Evolutionary conservation across 345 rosid genomes (phyloP).

Genomic region (Populus simonii): DNA sequence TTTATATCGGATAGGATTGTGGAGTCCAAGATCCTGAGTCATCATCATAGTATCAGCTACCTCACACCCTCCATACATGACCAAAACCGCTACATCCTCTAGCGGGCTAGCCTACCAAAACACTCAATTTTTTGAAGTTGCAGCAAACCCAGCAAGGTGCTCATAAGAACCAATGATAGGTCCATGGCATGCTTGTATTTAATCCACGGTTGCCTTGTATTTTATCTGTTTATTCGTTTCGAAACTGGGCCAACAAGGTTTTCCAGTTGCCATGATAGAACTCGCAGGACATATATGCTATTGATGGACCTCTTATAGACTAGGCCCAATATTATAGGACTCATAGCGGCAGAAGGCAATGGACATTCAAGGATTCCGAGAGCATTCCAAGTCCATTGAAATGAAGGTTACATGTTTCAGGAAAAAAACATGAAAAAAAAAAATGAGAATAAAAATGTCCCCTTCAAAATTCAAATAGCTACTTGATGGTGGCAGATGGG

Average conservation of each 20-base stretch:
- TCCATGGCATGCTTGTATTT: too few relatives aligned
- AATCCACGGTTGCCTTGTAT: too few relatives aligned
- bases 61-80: too few relatives aligned
- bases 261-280: background rate
- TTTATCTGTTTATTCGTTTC: background rate
- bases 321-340: background rate
- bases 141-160: too few relatives aligned
- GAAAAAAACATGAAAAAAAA: too few relatives aligned
- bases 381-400: background rate
- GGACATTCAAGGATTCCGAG: background rate
- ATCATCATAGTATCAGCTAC: too few relatives aligned
- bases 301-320: background rate
- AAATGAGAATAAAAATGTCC: background rate
- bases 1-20: too few relatives aligned
- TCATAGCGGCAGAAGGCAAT: background rate
- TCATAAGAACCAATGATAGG: too few relatives aligned
- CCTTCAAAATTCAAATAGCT: background rate
- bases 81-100: too few relatives aligned
- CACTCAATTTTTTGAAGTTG: too few relatives aligned
- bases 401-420: background rate
- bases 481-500: background rate
- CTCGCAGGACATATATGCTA: background rate
- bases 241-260: background rate
- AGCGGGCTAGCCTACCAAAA: too few relatives aligned
- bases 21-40: too few relatives aligned